Conservation (phyloP, 116 monocot genomes). For the Thalassia testudinum region DNA sequence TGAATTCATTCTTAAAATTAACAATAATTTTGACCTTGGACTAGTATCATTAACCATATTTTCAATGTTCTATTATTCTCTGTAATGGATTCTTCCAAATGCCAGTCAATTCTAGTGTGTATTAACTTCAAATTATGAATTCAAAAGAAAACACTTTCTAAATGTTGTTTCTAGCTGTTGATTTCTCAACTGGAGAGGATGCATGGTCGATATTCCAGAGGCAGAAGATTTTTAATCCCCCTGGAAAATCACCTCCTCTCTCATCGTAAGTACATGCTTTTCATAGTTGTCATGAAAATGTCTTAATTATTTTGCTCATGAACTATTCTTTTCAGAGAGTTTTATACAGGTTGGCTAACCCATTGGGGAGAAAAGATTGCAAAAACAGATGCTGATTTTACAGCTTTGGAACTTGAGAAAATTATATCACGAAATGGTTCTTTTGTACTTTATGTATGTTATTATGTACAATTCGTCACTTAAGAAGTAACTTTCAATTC, state of each 20-base stretch:
- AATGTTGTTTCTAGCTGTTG: conserved; percentile 44
- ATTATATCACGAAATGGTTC: conserved; percentile 81
- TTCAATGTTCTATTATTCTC: no score
- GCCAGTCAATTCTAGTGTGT: no score
- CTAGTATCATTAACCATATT: no score
- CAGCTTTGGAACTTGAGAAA: conserved; percentile 45
- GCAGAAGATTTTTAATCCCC: conserved; percentile 86
- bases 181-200: conserved; percentile 86
- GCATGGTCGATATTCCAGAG: conserved; percentile 69
- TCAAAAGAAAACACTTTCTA: no score
- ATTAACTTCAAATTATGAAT: no score
- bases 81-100: no score
- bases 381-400: conserved; percentile 46
- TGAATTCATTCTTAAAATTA: no score
- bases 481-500: neutral
- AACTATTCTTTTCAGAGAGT: conserved; percentile 45
- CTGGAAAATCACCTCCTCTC: conserved; percentile 87
- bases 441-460: conserved; percentile 87
- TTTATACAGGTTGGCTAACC: conserved; percentile 98
- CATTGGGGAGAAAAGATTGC: conserved; percentile 81
- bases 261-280: conserved; percentile 43
- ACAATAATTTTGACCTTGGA: no score
- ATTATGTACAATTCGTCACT: neutral
- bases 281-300: neutral
- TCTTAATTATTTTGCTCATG: conserved; percentile 1